Evolutionary conservation across 805 yeast species (phyloP), one percentile per base, ranked within the genome.

Genomic region (Kurtzmaniella fragi): DNA sequence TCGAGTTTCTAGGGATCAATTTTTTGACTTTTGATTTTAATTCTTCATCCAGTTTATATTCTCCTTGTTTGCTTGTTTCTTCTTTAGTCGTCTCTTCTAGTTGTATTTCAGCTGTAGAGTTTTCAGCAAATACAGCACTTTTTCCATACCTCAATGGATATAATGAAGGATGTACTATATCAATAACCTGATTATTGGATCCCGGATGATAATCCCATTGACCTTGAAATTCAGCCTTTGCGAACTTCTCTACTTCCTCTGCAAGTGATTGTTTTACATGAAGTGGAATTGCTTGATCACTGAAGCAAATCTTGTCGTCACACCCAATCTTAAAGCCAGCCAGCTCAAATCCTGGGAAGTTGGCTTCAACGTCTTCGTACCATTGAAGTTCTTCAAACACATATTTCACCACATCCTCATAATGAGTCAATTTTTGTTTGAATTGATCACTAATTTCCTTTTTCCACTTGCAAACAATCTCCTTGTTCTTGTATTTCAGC

Each of bases 141-240:
- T 11, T 43, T 0, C 57, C 66, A 38, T 64, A 65, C 32, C 46
- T 57, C 23, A 58, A 44, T 5, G 69, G 66, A 33, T 52, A 67
- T 32, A 69, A 52, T 13, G 71, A 65, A 17, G 73, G 73, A 39
- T 69, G 73, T 11, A 61, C 70, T 17, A 68, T 51, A 42, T 66
- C 67, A 17, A 64, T 44, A 2, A 66, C 71, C 44, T 61, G 59
- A n/a, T 62, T 48, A 33, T 65, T 46, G 8, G 67, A 56, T 4
- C 56, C 57, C 11, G 71, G 71, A 41, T 65, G 71, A 46, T 59
- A 66, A 40, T 66, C 70, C 26, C 46, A 39, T 16, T 35, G 25
- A 14, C 40, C 43, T 11, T 39, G 47, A 36, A 49, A 48, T 40
- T 44, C 44, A 5, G 40, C 41, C 12, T 29, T 13, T 8, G 31